A percentile compares a stretch with the other conserved stretches of the same genome.
phyloP scores from a whole-genome alignment of 2,329 filamentous ascomycete species.

The Penicillium sp. region DNA sequence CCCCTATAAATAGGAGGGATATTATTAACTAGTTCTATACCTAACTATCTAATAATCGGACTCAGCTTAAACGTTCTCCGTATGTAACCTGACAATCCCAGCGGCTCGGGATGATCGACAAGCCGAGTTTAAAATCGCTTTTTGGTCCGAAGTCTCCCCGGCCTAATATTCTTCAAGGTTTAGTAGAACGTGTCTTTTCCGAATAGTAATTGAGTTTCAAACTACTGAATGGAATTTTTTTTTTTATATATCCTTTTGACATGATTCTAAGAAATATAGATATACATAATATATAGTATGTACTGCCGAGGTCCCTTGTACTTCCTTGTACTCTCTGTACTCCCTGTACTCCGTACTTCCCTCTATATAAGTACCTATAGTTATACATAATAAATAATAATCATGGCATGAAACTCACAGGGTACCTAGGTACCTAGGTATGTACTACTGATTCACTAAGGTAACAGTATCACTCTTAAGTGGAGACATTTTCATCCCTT shows the following conservation, averaged over 20 bases:
- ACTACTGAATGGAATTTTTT: too few relatives aligned
- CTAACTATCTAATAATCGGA: background rate
- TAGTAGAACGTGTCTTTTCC: background rate
- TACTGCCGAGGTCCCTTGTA: too few relatives aligned
- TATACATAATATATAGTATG: too few relatives aligned
- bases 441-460: background rate
- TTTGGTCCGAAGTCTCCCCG: background rate
- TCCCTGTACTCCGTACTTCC: background rate
- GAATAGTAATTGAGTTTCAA: too few relatives aligned
- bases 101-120: conserved; percentile 7
- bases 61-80: background rate
- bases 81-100: background rate
- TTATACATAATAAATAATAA: background rate
- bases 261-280: background rate
- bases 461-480: background rate
- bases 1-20: background rate
- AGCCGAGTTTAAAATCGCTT: background rate
- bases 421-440: background rate
- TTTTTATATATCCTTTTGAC: too few relatives aligned
- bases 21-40: background rate
- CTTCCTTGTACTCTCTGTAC: too few relatives aligned
- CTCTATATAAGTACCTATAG: background rate
- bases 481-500: background rate
- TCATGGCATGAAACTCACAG: background rate
- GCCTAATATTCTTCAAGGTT: background rate